Percentiles rank a stretch among this genome's conserved stretches.
These are phyloP conservation scores for Phytophthora meadii DNA, from an alignment of 352 stramenopile genomes.

Conservation along the genomic window DNA sequence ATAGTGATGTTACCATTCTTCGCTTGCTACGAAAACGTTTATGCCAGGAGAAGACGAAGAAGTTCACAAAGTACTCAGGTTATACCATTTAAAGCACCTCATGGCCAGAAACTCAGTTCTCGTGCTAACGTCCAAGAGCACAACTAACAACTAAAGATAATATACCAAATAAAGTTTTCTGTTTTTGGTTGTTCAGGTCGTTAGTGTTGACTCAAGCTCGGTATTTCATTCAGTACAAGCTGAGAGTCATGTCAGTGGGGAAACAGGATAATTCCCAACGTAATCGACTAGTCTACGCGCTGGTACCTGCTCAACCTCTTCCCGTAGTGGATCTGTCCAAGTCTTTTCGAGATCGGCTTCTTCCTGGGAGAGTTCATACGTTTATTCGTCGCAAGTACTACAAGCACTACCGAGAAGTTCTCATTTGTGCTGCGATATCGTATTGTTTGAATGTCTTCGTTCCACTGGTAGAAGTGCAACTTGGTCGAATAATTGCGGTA, in stretches of 20 bases:
- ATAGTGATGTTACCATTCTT: conserved; percentile 30
- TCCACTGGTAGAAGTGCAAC: conserved; percentile 22
- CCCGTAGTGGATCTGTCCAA: conserved; percentile 45
- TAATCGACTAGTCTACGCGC: conserved; percentile 18
- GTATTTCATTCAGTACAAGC: too few species aligned
- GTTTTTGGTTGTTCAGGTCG: too few species aligned
- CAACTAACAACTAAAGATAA: too few species aligned
- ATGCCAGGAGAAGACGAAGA: not conserved
- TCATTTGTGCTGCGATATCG: conserved; percentile 19
- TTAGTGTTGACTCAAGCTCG: too few species aligned
- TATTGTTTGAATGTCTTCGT: conserved; percentile 33
- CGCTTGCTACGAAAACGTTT: conserved; percentile 38
- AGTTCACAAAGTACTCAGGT: not conserved
- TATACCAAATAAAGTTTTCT: too few species aligned
- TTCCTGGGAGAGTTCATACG: conserved; percentile 25
- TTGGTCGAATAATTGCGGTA: conserved; percentile 20
- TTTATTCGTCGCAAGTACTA: conserved; percentile 30
- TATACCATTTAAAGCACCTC: not conserved
- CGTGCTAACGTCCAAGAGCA: too few species aligned
- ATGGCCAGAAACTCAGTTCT: too few species aligned
- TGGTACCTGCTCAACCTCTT: conserved; percentile 38
- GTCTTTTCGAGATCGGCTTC: conserved; percentile 38
- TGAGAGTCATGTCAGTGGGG: not conserved
- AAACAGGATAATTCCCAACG: not conserved
- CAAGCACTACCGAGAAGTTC: conserved; percentile 26